Evolutionary conservation across 345 rosid species (phyloP), one percentile per base, ranked within the genome.

Genomic region (Aethionema arabicum): DNA sequence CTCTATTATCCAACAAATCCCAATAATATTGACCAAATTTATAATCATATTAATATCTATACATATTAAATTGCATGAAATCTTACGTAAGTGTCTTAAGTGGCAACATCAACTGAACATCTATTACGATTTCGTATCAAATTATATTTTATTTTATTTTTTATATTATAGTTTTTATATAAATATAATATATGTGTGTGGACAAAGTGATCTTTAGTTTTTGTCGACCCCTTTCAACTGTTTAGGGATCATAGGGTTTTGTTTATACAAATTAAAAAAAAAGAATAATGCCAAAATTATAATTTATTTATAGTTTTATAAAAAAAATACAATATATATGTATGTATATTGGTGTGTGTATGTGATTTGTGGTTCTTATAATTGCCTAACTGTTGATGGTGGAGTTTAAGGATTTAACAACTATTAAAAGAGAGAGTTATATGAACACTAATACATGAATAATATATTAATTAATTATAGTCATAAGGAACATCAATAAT

Each of bases 61-160:
- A 44, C 10, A 12, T 54, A 60, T 35, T 48, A 27, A 55, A 44
- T 69, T 69, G 59, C 74, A 63, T 63, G 68, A 41, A 56, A 37
- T 47, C 68, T 62, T 69, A 62, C 74, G 63, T 63, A 55, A 69
- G 58, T 69, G 44, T 35, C 58, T 69, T 54, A 47, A 69, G 68
- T 69, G 74, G 74, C 69, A 63, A 63, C 69, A 62, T 70, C 74
- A 70, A 56, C 62, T 45, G 42, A 68, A 70, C 74, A 56, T 39
- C 68, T 40, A 63, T 40, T 33, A 48, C 64, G 68, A 69, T 69
- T 70, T 70, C 63, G 62, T 46, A 61, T 69, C 73, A 32, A 61
- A 56, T 38, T 53, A 53, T 54, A 69, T 61, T 37, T 11, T 61
- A 53, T 52, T 12, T 53, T 21, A 21, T 21, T 21, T 21, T 21